Evolutionary conservation across 2,329 filamentous ascomycete genomes (phyloP).

Genomic region (Coniella lustricola): DNA sequence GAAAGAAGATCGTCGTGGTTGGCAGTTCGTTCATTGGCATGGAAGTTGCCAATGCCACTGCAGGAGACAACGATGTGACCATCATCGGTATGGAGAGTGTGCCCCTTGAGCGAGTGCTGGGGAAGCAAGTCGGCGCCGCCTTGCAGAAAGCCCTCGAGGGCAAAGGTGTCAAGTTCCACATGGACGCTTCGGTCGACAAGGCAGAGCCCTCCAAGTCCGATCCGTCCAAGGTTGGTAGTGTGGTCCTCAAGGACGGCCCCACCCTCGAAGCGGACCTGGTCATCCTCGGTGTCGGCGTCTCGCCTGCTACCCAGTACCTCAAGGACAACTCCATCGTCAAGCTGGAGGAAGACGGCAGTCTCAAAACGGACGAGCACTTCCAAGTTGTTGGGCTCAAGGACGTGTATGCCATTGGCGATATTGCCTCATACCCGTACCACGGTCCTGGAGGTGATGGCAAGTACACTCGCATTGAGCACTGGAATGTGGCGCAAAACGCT

Average conservation of each 20-base stretch:
- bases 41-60: constrained; percentile 83
- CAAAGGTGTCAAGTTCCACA: constrained; percentile 81
- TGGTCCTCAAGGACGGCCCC: constrained; percentile 81
- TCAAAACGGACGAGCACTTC: constrained; percentile 75
- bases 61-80: constrained; percentile 74
- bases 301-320: constrained; percentile 78
- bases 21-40: constrained; percentile 97
- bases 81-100: constrained; percentile 83
- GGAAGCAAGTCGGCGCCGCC: constrained; percentile 69
- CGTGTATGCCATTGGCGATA: constrained; percentile 91
- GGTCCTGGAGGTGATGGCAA: constrained; percentile 75
- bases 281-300: constrained; percentile 83
- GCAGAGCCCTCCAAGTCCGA: constrained; percentile 65
- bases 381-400: constrained; percentile 68
- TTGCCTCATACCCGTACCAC: constrained; percentile 89
- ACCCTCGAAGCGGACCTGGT: constrained; percentile 80
- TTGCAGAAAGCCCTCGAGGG: constrained; percentile 75
- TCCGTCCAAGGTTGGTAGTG: constrained; percentile 66
- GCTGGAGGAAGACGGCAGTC: constrained; percentile 77
- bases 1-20: constrained; percentile 87
- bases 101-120: constrained; percentile 82
- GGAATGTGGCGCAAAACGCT: constrained; percentile 94
- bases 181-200: constrained; percentile 75
- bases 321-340: constrained; percentile 61
- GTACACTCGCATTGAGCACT: constrained; percentile 85